A percentile compares a stretch with the other conserved stretches of the same genome.
Evolutionary conservation across 2,329 filamentous ascomycete genomes (phyloP).

Genomic region (Penicillium sp.): DNA sequence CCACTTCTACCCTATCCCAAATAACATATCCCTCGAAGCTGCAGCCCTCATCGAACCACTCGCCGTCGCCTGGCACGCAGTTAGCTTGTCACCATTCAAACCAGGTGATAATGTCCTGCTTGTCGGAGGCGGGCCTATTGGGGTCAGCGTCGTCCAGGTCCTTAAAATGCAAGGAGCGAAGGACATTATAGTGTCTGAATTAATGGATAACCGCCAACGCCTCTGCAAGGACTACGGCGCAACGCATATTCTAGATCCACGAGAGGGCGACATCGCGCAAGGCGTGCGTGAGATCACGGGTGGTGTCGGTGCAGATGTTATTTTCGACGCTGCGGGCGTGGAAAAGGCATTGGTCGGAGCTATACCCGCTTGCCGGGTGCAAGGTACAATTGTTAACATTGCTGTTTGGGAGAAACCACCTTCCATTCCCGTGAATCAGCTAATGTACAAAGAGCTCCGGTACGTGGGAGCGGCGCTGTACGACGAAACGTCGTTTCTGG

Average conservation of each 20-base stretch:
- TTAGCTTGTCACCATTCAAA: constrained; percentile 51
- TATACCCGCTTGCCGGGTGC: constrained; percentile 51
- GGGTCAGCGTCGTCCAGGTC: constrained; percentile 60
- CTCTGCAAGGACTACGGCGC: constrained; percentile 59
- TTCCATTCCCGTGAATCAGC: constrained; percentile 54
- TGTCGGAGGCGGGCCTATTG: constrained; percentile 64
- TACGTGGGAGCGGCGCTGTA: constrained; percentile 53
- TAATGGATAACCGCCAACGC: constrained; percentile 51
- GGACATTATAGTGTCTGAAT: constrained; percentile 60
- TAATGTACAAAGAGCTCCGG: constrained; percentile 55
- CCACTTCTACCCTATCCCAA: constrained; percentile 27
- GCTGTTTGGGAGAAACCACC: constrained; percentile 63
- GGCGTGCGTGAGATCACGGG: constrained; percentile 50
- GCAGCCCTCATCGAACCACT: constrained; percentile 63
- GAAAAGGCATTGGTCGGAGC: constrained; percentile 49
- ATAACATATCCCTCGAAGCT: constrained; percentile 15
- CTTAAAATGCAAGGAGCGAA: constrained; percentile 55
- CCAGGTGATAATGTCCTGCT: constrained; percentile 53
- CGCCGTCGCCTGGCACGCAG: constrained; percentile 65
- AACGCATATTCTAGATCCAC: constrained; percentile 55
- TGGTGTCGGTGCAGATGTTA: constrained; percentile 54
- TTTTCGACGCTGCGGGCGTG: constrained; percentile 64
- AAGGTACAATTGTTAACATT: constrained; percentile 64
- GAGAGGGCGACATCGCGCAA: constrained; percentile 47
- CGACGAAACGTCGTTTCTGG: constrained; percentile 55